Conservation (phyloP, 1,284 basidiomycete species). For the Irpex rosettiformis region DNA sequence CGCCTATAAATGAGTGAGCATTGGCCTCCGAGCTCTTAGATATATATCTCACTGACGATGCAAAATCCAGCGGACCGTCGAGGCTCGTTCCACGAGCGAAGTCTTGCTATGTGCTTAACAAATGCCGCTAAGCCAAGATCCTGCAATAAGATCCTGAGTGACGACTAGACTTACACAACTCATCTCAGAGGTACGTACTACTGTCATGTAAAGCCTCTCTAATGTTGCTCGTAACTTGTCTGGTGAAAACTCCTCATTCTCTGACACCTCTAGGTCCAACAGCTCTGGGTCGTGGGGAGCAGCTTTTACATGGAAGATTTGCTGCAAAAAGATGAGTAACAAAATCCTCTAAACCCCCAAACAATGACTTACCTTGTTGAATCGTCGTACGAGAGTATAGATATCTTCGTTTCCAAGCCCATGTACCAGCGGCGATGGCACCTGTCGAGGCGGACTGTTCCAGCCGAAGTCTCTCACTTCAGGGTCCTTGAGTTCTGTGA, state of each 20-base stretch:
- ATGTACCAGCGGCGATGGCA: constrained; percentile 20
- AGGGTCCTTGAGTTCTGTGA: constrained; percentile 24
- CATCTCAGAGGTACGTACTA: constrained; percentile 24
- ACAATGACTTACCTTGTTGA: constrained; percentile 34
- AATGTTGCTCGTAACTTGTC: constrained; percentile 47
- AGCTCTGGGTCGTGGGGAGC: constrained; percentile 22
- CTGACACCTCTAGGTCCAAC: constrained; percentile 41
- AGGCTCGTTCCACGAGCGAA: constrained; percentile 50
- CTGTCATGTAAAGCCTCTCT: constrained; percentile 46
- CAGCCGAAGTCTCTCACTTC: constrained; percentile 27
- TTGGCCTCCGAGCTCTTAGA: background rate
- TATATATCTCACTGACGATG: constrained; percentile 22
- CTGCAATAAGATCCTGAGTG: constrained; percentile 14
- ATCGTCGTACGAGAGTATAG: constrained; percentile 38
- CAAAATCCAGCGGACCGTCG: constrained; percentile 39
- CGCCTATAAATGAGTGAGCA: constrained; percentile 18
- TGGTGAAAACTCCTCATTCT: constrained; percentile 42
- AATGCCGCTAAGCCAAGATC: constrained; percentile 41
- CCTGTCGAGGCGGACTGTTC: constrained; percentile 18
- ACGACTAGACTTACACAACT: no score
- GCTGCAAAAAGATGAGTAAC: constrained; percentile 17
- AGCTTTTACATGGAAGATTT: constrained; percentile 36
- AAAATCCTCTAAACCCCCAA: background rate
- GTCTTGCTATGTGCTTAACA: constrained; percentile 41
- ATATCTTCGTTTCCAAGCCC: constrained; percentile 38